Evolutionary conservation across 306 rosid species (phyloP).

Genomic region (Lagenaria siceraria): DNA sequence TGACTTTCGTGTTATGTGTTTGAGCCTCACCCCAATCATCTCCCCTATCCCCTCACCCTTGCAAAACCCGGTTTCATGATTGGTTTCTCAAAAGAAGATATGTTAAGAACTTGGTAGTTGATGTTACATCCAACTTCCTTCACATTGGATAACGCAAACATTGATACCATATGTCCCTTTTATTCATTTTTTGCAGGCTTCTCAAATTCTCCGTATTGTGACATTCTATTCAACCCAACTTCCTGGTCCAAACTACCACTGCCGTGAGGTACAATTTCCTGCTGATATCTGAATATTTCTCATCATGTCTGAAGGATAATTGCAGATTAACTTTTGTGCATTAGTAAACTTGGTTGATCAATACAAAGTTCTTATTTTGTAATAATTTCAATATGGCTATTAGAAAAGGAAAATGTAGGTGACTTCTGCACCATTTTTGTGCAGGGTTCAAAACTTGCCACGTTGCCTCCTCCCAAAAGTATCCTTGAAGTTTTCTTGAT

Average conservation of each 20-base stretch:
- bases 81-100: neutral
- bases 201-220: conserved; percentile 63
- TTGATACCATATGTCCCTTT: neutral
- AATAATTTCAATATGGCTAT: neutral
- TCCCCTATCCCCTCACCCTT: neutral
- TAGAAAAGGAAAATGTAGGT: neutral
- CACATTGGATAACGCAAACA: neutral
- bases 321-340: neutral
- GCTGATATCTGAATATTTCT: neutral
- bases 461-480: conserved; percentile 31
- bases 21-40: neutral
- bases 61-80: neutral
- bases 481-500: conserved; percentile 28
- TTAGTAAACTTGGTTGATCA: neutral
- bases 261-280: conserved; percentile 44
- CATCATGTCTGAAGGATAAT: neutral
- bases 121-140: neutral
- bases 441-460: conserved; percentile 40
- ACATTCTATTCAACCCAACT: conserved; percentile 82
- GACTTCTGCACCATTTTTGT: conserved; percentile 20
- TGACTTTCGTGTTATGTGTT: neutral
- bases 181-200: conserved; percentile 30
- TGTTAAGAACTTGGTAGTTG: neutral
- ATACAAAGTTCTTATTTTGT: neutral
- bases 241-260: conserved; percentile 88